Evolutionary conservation across 2,329 filamentous ascomycete species (phyloP).

Genomic region (Aspergillus latus): DNA sequence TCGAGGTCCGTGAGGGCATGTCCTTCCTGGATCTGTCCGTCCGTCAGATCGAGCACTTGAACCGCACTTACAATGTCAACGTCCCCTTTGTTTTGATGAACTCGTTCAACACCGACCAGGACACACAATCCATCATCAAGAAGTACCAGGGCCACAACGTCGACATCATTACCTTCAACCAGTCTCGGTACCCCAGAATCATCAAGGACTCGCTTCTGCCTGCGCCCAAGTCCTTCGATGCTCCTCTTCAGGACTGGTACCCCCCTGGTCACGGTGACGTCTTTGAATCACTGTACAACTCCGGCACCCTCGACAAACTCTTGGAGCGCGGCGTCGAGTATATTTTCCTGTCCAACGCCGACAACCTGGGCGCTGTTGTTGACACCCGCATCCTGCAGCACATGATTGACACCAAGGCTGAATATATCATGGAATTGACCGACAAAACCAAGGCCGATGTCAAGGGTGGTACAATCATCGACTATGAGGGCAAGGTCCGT

Average conservation of each 20-base stretch:
- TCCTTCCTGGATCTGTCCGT: conserved; percentile 99
- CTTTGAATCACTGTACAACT: conserved; percentile 99
- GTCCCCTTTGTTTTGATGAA: conserved; percentile 99
- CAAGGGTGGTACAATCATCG: conserved; percentile 99
- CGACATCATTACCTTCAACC: conserved; percentile 99
- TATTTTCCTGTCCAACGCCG: conserved; percentile 97
- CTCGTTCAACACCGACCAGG: conserved; percentile 99
- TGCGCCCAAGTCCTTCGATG: conserved; percentile 84
- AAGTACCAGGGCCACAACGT: conserved; percentile 99
- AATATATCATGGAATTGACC: conserved; percentile 99
- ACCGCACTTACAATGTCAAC: conserved; percentile 95
- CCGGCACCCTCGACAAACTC: conserved; percentile 94
- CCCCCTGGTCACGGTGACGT: conserved; percentile 99
- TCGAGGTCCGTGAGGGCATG: conserved; percentile 99
- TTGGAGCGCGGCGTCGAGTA: conserved; percentile 94
- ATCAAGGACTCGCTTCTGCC: conserved; percentile 97
- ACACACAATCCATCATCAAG: conserved; percentile 99
- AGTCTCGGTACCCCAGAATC: conserved; percentile 96
- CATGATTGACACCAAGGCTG: conserved; percentile 95
- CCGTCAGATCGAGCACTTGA: conserved; percentile 97
- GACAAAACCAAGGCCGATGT: conserved; percentile 99
- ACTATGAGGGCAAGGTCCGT: conserved; percentile 95
- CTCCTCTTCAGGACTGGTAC: conserved; percentile 94
- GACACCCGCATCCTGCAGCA: conserved; percentile 98
- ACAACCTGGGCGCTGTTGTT: conserved; percentile 96